These are phyloP conservation scores for Alternaria sp. DNA, from an alignment of 2,329 filamentous ascomycete species.

Conservation along the genomic window DNA sequence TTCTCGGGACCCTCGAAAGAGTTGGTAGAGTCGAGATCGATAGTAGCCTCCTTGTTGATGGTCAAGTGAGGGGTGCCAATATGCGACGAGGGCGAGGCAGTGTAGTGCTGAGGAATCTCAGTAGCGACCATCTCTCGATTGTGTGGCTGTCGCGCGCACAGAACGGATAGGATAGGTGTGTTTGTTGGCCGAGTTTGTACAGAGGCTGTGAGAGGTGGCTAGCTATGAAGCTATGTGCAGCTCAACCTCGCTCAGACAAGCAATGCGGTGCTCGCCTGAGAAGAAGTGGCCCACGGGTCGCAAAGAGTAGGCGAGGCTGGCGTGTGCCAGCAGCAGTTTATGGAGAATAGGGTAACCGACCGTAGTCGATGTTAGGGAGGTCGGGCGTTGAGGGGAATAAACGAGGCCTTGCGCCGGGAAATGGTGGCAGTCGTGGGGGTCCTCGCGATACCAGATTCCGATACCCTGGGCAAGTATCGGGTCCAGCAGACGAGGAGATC, in stretches of 20 bases:
- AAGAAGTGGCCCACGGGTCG: constrained; percentile 88
- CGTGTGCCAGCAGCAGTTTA: constrained; percentile 81
- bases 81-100: constrained; percentile 78
- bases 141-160: constrained; percentile 34
- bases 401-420: constrained; percentile 83
- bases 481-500: constrained; percentile 79
- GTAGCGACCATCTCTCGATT: constrained; percentile 80
- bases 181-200: constrained; percentile 18
- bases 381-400: constrained; percentile 81
- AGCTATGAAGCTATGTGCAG: constrained; percentile 66
- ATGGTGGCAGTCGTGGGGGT: constrained; percentile 75
- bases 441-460: constrained; percentile 78
- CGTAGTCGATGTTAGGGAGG: constrained; percentile 87
- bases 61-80: constrained; percentile 87
- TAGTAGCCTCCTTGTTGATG: constrained; percentile 94
- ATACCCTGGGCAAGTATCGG: constrained; percentile 86
- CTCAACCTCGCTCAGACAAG: constrained; percentile 99
- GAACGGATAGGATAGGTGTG: constrained; percentile 11
- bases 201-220: constrained; percentile 26
- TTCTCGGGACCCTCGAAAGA: constrained; percentile 99
- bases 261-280: constrained; percentile 91
- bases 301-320: constrained; percentile 73
- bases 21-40: constrained; percentile 92
- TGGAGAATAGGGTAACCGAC: constrained; percentile 62
- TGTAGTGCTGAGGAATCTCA: constrained; percentile 81